These are phyloP conservation scores for Candida qinlingensis DNA, from an alignment of 805 yeast species.

Conservation along the genomic window DNA sequence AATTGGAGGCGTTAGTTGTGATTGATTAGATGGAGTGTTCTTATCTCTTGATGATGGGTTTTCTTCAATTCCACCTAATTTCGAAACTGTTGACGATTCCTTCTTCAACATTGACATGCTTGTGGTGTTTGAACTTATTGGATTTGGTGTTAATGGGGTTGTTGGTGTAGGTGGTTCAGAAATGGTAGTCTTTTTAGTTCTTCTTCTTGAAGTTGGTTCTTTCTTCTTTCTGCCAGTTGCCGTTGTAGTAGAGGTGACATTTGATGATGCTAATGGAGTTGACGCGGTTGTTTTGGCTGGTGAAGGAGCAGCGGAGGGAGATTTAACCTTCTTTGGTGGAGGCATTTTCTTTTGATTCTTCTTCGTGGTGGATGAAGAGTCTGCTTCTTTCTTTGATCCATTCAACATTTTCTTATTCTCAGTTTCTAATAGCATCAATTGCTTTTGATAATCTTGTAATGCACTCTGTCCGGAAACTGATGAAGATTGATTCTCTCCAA, in stretches of 20 bases:
- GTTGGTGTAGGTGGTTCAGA: slow-evolving; percentile 40
- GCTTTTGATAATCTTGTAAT: slow-evolving; percentile 77
- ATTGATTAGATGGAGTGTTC: slow-evolving; percentile 16
- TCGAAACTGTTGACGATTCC: slow-evolving; percentile 11
- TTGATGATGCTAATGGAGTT: slow-evolving; percentile 3
- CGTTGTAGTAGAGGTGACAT: neutral
- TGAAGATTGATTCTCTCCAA: slow-evolving; percentile 13
- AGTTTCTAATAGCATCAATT: slow-evolving; percentile 65
- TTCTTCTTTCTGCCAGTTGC: slow-evolving; percentile 18
- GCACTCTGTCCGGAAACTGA: slow-evolving; percentile 33
- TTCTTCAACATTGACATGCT: slow-evolving; percentile 5
- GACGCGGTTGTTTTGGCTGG: slow-evolving; percentile 7
- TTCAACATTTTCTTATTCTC: slow-evolving; percentile 69
- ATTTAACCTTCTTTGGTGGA: slow-evolving; percentile 20
- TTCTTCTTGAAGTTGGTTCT: slow-evolving; percentile 18
- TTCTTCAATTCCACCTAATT: slow-evolving; percentile 11
- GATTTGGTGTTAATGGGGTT: slow-evolving; percentile 33
- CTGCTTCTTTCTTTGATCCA: slow-evolving; percentile 36
- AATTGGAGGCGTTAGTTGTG: slow-evolving; percentile 25
- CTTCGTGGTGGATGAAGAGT: slow-evolving; percentile 5
- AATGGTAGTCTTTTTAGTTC: slow-evolving; percentile 16
- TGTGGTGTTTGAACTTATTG: slow-evolving; percentile 6
- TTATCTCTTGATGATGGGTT: slow-evolving; percentile 3
- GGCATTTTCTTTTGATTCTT: slow-evolving; percentile 17
- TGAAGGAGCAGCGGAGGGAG: slow-evolving; percentile 9